Evolutionary conservation across 352 stramenopile genomes (phyloP), one percentile per base, ranked within the genome.

Genomic region (Globisporangium alternatum): DNA sequence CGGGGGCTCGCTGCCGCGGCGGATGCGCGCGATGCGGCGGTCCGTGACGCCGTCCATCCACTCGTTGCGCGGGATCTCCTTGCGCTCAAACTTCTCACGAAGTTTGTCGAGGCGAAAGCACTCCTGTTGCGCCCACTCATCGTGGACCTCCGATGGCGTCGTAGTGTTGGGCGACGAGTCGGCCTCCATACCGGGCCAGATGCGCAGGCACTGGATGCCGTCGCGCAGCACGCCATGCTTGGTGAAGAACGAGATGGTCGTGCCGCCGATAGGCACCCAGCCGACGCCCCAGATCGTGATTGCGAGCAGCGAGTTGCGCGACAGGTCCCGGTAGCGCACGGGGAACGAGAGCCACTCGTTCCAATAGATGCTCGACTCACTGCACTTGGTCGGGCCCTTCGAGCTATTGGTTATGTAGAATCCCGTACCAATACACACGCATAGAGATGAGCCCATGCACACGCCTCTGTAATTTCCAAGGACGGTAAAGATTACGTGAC

Each of bases 21-120:
- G 83, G n/a, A 93, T 96, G 4, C 87, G 80, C 31, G 83, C 83
- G 64, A 96, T 96, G 53, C 87, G 85, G 49, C 87, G 83, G 63
- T 94, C 84, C 15, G 87, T 96, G 45, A 96, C 83, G 57, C 83
- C 88, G 64, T 98, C 92, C 74, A 98, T 94, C 92, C 91, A 98
- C 65, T 96, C 87, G 66, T 94, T 92, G 21, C 80, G 78, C 28
- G 78, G 66, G 53, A 96, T 93, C 51, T 96, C 83, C 37, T 93
- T 93, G 58, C 89, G 88, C 39, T 95, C 89, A 71, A 96, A 96
- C 68, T 89, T 90, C 64, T 98, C 90, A 10, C 85, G 80, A 2
- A 91, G 81, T 65, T 97, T 96, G 71, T 95, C 85, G 35, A 96
- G 76, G 28, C 86, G 83, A 35, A 92, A 95, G 37, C 78, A 88